phyloP scores from a whole-genome alignment of 345 rosid species.

The Corymbia maculata region DNA sequence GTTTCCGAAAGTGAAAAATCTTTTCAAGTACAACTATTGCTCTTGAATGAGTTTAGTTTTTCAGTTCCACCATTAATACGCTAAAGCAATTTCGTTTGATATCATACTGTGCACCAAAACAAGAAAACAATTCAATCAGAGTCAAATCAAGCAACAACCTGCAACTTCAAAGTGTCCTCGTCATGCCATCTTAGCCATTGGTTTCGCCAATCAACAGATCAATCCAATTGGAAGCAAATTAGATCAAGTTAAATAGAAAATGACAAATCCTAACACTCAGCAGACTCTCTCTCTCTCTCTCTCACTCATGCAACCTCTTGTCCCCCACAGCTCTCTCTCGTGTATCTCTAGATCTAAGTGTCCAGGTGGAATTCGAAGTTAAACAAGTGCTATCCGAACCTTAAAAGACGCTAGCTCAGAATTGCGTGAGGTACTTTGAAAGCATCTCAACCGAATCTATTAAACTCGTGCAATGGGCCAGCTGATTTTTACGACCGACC shows the following conservation, averaged over 20 bases:
- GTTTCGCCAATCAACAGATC: background rate
- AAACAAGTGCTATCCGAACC: too few relatives aligned
- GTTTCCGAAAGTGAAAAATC: background rate
- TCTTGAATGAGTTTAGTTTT: too few relatives aligned
- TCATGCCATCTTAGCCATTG: background rate
- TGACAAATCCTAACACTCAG: background rate
- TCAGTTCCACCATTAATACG: too few relatives aligned
- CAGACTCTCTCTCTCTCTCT: background rate
- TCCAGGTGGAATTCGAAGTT: too few relatives aligned
- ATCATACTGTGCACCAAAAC: background rate
- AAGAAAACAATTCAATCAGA: background rate
- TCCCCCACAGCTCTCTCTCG: too few relatives aligned
- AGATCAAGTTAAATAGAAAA: background rate
- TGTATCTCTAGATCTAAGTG: too few relatives aligned
- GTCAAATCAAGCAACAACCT: background rate
- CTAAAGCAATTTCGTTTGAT: background rate
- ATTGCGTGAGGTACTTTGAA: background rate
- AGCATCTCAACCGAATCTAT: background rate
- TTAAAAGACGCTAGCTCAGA: background rate
- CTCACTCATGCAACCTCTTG: background rate
- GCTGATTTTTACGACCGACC: too few relatives aligned
- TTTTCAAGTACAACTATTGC: background rate
- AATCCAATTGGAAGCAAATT: background rate
- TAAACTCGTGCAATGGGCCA: too few relatives aligned
- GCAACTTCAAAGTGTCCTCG: background rate